Base-by-base conservation (phyloP, 768 basidiomycete species). In the Hirschioporus abietinus region DNA sequence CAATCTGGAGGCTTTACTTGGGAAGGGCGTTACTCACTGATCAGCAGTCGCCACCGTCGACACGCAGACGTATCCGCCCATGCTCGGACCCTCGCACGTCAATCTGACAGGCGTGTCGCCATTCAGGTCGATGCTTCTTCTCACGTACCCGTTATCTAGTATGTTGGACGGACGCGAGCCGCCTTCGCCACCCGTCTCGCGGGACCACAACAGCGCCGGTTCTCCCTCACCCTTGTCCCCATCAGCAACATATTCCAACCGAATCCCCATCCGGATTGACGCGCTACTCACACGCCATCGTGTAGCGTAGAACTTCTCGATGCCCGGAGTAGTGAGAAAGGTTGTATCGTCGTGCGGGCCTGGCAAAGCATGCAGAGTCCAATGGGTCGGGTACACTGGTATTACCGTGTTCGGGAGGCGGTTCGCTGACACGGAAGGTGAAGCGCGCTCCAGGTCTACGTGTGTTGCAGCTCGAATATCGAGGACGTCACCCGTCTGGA, bases 31-130 rank as follows among this genome's bases (percentile, higher is more conserved):
- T 17, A 74, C 82, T 64, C 69, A 86, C 87, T 82, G 70, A 20
- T 88, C 86, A 0, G 77, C 79, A 1, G 81, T 77, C 5, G 81
- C 80, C 1, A 88, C 78, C 0, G 86, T 85, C 66, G 84, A 86
- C 23, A 82, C 64, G 70, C 86, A 88, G n/a, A n/a, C 71, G 64
- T 88, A 87, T 1, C 87, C 87, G n/a, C 87, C 86, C 82, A 86
- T 86, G 72, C 86, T 85, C 0, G 86, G 87, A 0, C 84, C 85
- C 71, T 89, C 89, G 27, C 81, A 80, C 4, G 82, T 81, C 63
- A 89, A 75, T n/a, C 89, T 83, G n/a, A n/a, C n/a, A n/a, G n/a
- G 88, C 0, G 87, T 88, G 71, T 90, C 88, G 1, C 88, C 88
- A 69, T 90, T 90, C 64, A 88, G 66, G 69, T 89, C 88, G 67